Base-by-base conservation (phyloP, 1,139 yeast genomes). In the Magnusiomyces ingens region DNA sequence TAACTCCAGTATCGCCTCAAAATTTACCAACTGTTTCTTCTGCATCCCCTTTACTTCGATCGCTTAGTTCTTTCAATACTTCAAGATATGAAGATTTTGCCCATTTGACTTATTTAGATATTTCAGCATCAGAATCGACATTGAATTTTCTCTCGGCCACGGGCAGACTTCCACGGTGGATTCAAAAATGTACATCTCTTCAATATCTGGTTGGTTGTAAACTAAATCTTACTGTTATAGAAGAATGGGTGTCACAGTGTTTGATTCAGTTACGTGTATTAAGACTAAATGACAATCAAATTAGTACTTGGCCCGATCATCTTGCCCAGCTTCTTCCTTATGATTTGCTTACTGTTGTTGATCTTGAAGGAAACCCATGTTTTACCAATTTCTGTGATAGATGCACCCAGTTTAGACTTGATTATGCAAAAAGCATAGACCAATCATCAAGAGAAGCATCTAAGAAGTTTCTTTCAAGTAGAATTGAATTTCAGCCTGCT, bases 301-400 rank as follows among this genome's bases (percentile, higher is more conserved):
- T 67, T 40, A 55, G 63, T 3, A 63, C 66, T 8, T 67, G 70
- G 70, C 70, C 70, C 2, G 62, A 63, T 51, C 69, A 65, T 46
- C 57, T 67, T 29, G 60, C 60, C 3, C 45, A 59, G 13, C 54
- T 66, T 32, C 52, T 61, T 3, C 59, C 61, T 3, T 56, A 57
- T 41, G 60, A 59, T n/a, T 57, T 60, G 29, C 57, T 66, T 12
- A 54, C 60, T 35, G 62, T 65, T 2, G 48, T 67, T n/a, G 63
- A 59, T 26, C 55, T 67, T 42, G 67, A 64, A n/a, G 70, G 69
- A 10, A 67, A 66, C 54, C 70, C 70, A 1, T 66, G 70, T 18
- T 54, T 54, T 26, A 21, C 26, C 10, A 17, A 29, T 15, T 49
- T 54, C 36, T 54, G 56, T 13, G 54, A 46, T 2, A 52, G 59